Percentiles rank a stretch among this genome's conserved stretches.
Conservation (phyloP, 2,329 filamentous ascomycete species). For the Colletotrichum echinochloae region DNA sequence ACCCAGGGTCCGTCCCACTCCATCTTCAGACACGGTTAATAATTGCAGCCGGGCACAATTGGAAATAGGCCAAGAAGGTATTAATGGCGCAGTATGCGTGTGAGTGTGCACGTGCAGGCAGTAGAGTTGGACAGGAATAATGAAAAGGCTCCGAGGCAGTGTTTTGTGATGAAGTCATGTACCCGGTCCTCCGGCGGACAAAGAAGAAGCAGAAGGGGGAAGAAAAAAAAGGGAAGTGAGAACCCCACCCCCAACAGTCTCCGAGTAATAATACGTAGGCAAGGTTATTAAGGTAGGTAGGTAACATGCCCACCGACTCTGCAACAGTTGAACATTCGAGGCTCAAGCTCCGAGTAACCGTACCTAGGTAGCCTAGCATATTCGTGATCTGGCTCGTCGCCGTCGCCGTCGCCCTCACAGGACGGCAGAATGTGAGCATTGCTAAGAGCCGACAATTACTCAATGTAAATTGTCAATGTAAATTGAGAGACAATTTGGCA, state of each 20-base stretch:
- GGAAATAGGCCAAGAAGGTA: constrained; percentile 5
- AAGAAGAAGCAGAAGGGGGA: too few relatives aligned
- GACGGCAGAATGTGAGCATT: constrained; percentile 8
- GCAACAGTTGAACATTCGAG: background rate
- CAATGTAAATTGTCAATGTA: background rate
- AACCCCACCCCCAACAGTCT: too few relatives aligned
- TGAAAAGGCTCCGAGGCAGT: background rate
- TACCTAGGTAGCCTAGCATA: background rate
- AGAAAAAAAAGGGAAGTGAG: too few relatives aligned
- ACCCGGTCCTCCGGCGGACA: constrained; percentile 14
- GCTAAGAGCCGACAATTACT: constrained; percentile 31
- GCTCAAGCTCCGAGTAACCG: background rate
- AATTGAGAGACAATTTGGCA: constrained; percentile 24
- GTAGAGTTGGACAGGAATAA: constrained; percentile 1
- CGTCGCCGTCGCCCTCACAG: background rate
- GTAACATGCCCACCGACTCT: background rate
- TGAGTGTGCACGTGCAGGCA: background rate
- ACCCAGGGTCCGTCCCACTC: background rate
- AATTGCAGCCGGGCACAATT: constrained; percentile 16
- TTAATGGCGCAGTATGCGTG: constrained; percentile 7
- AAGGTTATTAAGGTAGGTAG: background rate
- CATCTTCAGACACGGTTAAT: constrained; percentile 6
- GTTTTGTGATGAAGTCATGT: constrained; percentile 24
- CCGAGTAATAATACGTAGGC: constrained; percentile 1
- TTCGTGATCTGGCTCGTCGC: background rate